Conservation (phyloP, 768 basidiomycete species). For the Lactifluus pinguis region DNA sequence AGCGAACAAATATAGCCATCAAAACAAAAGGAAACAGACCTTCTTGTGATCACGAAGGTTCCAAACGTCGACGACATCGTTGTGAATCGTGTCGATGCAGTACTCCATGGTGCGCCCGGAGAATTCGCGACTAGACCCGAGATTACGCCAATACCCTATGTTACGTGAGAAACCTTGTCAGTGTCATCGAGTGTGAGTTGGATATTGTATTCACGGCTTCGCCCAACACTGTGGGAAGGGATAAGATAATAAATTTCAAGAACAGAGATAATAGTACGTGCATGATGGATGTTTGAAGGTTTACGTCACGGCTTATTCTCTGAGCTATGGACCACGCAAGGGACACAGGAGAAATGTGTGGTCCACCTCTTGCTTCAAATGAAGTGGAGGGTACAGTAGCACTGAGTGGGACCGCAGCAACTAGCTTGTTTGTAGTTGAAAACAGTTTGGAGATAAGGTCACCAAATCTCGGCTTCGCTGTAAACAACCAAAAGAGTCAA, state of each 20-base stretch:
- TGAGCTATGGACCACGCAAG: slow-evolving; percentile 1
- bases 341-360: not conserved
- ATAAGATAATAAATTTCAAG: not conserved
- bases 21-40: not conserved
- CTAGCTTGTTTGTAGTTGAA: not conserved
- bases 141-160: not conserved
- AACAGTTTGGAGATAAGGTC: not conserved
- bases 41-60: not conserved
- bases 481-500: not conserved
- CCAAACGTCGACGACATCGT: slow-evolving; percentile 4
- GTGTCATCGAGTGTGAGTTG: not conserved
- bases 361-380: not conserved
- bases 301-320: not conserved
- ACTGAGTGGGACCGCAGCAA: not conserved
- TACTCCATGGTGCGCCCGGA: not conserved
- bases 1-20: not conserved
- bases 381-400: not conserved
- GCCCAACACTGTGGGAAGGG: not conserved
- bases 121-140: not conserved
- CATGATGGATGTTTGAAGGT: slow-evolving; percentile 3
- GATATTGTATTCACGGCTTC: not conserved
- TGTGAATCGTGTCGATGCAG: not conserved
- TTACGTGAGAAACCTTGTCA: not conserved
- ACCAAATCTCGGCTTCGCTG: not conserved
- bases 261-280: not conserved